These are phyloP conservation scores for Kwoniella bestiolae DNA, from an alignment of 768 basidiomycete genomes.

Conservation along the genomic window DNA sequence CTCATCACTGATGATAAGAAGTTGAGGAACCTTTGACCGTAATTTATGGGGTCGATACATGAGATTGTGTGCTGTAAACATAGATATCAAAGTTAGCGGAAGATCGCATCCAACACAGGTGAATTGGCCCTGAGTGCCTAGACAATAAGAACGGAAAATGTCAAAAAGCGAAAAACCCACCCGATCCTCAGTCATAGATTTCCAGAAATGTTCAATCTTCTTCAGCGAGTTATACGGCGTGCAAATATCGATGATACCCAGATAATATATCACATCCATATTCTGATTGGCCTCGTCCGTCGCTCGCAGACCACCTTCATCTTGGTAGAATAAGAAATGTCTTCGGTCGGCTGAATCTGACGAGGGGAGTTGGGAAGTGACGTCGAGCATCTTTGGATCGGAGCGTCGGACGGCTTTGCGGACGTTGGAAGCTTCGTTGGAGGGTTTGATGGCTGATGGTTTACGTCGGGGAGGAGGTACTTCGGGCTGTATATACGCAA, in stretches of 20 bases:
- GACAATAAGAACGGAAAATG: neutral
- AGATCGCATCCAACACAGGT: neutral
- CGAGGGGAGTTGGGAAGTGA: slow-evolving; percentile 63
- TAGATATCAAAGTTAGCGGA: no score
- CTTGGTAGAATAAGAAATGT: slow-evolving; percentile 91
- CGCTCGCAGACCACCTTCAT: slow-evolving; percentile 89
- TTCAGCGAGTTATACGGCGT: slow-evolving; percentile 83
- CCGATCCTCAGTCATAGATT: slow-evolving; percentile 81
- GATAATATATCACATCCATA: slow-evolving; percentile 82
- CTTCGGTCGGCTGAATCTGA: slow-evolving; percentile 67
- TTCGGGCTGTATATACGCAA: slow-evolving; percentile 64
- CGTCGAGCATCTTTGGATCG: slow-evolving; percentile 72
- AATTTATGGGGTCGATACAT: slow-evolving; percentile 83
- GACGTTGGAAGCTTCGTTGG: slow-evolving; percentile 78
- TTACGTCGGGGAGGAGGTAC: slow-evolving; percentile 67
- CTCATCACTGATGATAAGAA: slow-evolving; percentile 58
- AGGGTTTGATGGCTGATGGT: slow-evolving; percentile 66
- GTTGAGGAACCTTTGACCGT: slow-evolving; percentile 76
- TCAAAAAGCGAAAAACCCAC: slow-evolving; percentile 63
- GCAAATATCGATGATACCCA: slow-evolving; percentile 95
- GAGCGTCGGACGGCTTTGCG: slow-evolving; percentile 82
- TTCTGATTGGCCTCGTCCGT: slow-evolving; percentile 81
- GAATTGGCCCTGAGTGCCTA: neutral
- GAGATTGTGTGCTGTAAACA: slow-evolving; percentile 85
- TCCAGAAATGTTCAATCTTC: slow-evolving; percentile 87